Conservation (phyloP, 2,329 filamentous ascomycete genomes). For the Ceratocystis smalleyi region DNA sequence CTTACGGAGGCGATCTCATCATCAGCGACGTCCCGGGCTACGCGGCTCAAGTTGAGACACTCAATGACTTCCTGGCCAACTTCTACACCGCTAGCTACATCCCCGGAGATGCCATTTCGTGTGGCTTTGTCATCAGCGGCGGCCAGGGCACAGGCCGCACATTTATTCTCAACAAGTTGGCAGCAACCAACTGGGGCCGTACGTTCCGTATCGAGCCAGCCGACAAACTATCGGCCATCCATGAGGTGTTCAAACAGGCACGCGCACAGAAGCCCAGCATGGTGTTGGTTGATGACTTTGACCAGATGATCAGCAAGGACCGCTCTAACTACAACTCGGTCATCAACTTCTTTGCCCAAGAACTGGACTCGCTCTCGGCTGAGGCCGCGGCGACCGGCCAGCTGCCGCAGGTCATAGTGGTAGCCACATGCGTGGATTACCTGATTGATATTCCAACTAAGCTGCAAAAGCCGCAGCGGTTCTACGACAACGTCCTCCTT, state of each 20-base stretch:
- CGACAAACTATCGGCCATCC: constrained; percentile 44
- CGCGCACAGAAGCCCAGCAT: constrained; percentile 55
- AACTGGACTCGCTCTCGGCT: constrained; percentile 39
- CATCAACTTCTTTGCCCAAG: constrained; percentile 36
- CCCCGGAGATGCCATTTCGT: constrained; percentile 26
- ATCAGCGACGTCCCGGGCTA: constrained; percentile 50
- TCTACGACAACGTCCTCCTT: constrained; percentile 54
- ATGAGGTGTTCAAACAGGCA: constrained; percentile 55
- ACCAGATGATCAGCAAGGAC: constrained; percentile 50
- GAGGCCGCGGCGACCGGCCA: constrained; percentile 25
- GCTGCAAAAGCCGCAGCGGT: constrained; percentile 48
- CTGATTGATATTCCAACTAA: constrained; percentile 54
- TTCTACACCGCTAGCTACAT: constrained; percentile 31
- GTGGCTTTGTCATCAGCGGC: constrained; percentile 61
- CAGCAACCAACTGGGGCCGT: constrained; percentile 52
- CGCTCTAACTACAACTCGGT: constrained; percentile 35
- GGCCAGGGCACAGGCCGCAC: constrained; percentile 75
- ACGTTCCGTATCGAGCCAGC: constrained; percentile 45
- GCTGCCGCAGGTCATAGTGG: constrained; percentile 48
- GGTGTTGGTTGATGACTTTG: constrained; percentile 63
- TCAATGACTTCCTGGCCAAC: constrained; percentile 50
- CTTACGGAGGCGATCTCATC: constrained; percentile 12
- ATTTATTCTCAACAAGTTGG: constrained; percentile 52
- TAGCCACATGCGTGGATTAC: constrained; percentile 58
- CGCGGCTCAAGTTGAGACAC: constrained; percentile 41